Evolutionary conservation across 2,329 filamentous ascomycete species (phyloP).

Genomic region (Aspergillus bombycis): DNA sequence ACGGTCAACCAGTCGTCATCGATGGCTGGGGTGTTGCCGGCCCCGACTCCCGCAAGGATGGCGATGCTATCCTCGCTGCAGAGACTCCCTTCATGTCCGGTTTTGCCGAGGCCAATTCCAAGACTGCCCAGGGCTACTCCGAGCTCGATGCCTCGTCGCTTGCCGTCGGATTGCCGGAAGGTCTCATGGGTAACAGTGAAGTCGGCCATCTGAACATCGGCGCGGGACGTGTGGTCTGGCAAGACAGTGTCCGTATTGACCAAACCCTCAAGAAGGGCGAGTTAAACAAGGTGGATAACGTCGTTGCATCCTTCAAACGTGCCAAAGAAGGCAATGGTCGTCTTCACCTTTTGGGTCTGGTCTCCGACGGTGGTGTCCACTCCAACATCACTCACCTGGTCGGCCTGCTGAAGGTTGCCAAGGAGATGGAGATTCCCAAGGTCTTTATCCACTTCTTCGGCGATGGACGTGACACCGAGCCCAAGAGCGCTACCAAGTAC

Average conservation of each 20-base stretch:
- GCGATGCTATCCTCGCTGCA: constrained; percentile 93
- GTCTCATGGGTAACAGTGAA: constrained; percentile 98
- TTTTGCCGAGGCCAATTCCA: constrained; percentile 68
- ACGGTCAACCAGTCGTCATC: constrained; percentile 77
- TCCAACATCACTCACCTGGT: constrained; percentile 93
- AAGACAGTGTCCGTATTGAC: constrained; percentile 96
- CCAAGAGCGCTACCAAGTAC: constrained; percentile 87
- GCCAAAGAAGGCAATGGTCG: constrained; percentile 89
- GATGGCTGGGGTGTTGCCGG: constrained; percentile 95
- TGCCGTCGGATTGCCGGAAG: constrained; percentile 92
- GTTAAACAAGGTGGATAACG: constrained; percentile 73
- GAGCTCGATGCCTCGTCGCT: constrained; percentile 95
- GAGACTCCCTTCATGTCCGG: constrained; percentile 94
- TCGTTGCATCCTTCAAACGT: constrained; percentile 75
- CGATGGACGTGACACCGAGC: constrained; percentile 96
- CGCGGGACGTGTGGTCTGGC: constrained; percentile 96
- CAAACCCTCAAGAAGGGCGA: constrained; percentile 85
- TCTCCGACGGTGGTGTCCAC: constrained; percentile 96
- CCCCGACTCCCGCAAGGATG: constrained; percentile 77
- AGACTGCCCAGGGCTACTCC: constrained; percentile 80
- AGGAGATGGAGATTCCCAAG: constrained; percentile 81
- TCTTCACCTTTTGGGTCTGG: constrained; percentile 86
- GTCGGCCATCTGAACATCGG: constrained; percentile 99
- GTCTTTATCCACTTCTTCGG: constrained; percentile 99
- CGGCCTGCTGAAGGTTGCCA: constrained; percentile 83